Conservation (phyloP, 805 yeast genomes). For the Candida methanosorbosa region DNA sequence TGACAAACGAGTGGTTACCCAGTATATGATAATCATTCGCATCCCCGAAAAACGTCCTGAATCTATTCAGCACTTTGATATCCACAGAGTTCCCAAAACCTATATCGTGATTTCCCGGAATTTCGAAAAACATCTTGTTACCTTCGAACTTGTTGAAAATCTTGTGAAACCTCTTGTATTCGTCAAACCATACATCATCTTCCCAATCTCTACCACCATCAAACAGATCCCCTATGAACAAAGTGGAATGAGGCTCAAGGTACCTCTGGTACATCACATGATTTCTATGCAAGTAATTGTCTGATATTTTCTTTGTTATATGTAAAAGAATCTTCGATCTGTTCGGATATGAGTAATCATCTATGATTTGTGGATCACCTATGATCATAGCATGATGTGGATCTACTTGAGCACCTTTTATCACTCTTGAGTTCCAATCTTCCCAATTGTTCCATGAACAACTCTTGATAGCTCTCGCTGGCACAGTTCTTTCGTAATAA, state of each 20-base stretch:
- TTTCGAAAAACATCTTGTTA: conserved; percentile 27
- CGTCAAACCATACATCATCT: conserved; percentile 56
- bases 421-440: conserved; percentile 36
- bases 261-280: conserved; percentile 47
- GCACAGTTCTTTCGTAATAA: conserved; percentile 46
- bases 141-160: conserved; percentile 51
- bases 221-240: conserved; percentile 85
- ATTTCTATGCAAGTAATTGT: conserved; percentile 73
- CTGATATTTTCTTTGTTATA: conserved; percentile 56
- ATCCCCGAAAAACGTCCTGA: conserved; percentile 66
- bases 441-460: conserved; percentile 71
- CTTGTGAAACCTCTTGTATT: conserved; percentile 55
- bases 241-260: conserved; percentile 64
- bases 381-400: conserved; percentile 28
- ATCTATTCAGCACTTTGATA: conserved; percentile 49
- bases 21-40: conserved; percentile 44
- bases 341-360: conserved; percentile 77
- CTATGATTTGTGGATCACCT: conserved; percentile 95
- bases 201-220: conserved; percentile 94
- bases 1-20: conserved; percentile 66
- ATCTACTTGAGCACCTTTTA: conserved; percentile 2
- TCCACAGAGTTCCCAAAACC: conserved; percentile 79
- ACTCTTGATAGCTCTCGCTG: conserved; percentile 31
- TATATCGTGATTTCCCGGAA: conserved; percentile 95
- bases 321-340: conserved; percentile 42